phyloP scores from a whole-genome alignment of 345 rosid genomes.

The Eucalyptus polyanthemos region DNA sequence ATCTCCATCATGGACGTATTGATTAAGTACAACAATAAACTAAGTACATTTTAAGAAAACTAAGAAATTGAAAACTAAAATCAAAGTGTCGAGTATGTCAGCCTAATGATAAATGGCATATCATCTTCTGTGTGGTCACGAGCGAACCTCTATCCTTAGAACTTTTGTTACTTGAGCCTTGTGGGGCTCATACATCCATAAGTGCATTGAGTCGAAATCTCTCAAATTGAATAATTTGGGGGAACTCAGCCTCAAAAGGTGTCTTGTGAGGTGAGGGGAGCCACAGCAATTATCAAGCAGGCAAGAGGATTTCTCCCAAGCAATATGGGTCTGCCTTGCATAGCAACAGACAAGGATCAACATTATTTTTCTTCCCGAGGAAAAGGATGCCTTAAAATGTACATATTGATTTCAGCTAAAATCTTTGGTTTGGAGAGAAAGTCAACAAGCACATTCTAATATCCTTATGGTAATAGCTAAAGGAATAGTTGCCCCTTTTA shows the following conservation, averaged over 20 bases:
- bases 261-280: too few species aligned
- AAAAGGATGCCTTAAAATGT: too few species aligned
- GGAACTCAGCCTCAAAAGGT: too few species aligned
- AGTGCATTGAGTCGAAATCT: background rate
- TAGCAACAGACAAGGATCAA: too few species aligned
- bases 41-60: background rate
- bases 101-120: background rate
- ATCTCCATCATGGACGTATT: too few species aligned
- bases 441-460: too few species aligned
- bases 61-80: background rate
- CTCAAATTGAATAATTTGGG: background rate
- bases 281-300: accelerated
- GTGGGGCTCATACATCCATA: background rate
- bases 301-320: too few species aligned
- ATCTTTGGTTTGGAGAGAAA: too few species aligned
- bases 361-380: too few species aligned
- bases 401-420: too few species aligned
- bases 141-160: background rate
- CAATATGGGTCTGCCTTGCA: too few species aligned
- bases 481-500: background rate
- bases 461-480: background rate
- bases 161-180: background rate
- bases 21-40: background rate
- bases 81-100: background rate
- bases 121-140: background rate